phyloP scores from a whole-genome alignment of 805 yeast genomes.

The Yarrowia sp. region DNA sequence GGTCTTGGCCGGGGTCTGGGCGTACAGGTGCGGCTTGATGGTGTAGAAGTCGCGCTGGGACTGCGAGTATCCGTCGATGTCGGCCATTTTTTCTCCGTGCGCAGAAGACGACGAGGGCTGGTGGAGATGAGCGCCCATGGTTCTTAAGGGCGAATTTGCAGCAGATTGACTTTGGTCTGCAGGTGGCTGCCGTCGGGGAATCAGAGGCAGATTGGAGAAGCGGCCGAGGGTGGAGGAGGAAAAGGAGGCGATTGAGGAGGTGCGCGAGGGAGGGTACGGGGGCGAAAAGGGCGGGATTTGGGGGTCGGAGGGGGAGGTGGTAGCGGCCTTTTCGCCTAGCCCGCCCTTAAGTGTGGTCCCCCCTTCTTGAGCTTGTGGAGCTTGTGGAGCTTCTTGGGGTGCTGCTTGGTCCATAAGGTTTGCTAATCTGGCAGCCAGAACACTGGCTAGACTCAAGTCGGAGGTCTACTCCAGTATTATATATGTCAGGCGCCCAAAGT shows the following conservation, averaged over 20 bases:
- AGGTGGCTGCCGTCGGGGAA: not conserved
- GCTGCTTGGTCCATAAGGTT: constrained; percentile 18
- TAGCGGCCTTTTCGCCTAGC: no score
- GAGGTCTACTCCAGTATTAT: not conserved
- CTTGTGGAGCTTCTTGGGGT: no score
- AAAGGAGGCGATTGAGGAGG: not conserved
- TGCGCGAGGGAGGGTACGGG: not conserved
- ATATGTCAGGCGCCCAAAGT: not conserved
- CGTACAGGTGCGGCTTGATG: constrained; percentile 18
- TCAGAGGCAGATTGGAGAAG: constrained; percentile 8
- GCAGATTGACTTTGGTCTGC: constrained; percentile 23
- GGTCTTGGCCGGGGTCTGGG: constrained; percentile 8
- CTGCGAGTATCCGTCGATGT: constrained; percentile 36
- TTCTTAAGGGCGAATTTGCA: constrained; percentile 18
- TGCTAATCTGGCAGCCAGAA: not conserved
- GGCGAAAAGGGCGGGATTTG: not conserved
- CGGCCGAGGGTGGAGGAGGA: constrained; percentile 8
- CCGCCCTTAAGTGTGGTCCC: no score
- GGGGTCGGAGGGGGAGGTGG: no score
- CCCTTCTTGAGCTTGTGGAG: no score
- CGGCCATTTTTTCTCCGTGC: constrained; percentile 15
- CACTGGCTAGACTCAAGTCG: not conserved
- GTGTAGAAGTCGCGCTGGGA: constrained; percentile 34
- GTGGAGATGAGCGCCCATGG: not conserved
- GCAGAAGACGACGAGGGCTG: not conserved